Conservation (phyloP, 139 green algal genomes). For the Tetraselmis chui region DNA sequence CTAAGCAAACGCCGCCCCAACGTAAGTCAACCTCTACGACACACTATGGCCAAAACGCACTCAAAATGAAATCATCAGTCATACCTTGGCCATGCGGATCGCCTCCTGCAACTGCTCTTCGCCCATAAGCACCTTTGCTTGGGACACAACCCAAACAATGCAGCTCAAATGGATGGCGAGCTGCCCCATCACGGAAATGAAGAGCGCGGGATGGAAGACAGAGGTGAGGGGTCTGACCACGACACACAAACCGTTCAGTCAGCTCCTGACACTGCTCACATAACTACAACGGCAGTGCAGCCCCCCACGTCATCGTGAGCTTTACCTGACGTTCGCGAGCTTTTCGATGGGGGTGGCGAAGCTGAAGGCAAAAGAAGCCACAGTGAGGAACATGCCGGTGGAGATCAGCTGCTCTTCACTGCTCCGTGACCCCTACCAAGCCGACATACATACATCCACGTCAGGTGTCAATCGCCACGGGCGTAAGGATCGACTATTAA, state of each 20-base stretch:
- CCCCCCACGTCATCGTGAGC: too few relatives aligned
- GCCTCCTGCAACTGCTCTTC: conserved; percentile 2
- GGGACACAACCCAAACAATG: conserved; percentile 16
- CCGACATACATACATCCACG: too few relatives aligned
- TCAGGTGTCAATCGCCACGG: too few relatives aligned
- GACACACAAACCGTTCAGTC: too few relatives aligned
- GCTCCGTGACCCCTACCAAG: conserved; percentile 2
- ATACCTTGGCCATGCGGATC: background rate
- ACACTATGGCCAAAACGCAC: too few relatives aligned
- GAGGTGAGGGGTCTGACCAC: conserved; percentile 16
- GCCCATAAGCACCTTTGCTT: conserved; percentile 14
- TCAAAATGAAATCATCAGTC: too few relatives aligned
- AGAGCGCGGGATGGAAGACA: conserved; percentile 18
- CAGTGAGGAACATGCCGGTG: conserved; percentile 18
- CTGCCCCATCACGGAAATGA: conserved; percentile 24
- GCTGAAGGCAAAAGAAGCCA: conserved; percentile 23
- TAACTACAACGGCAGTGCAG: too few relatives aligned
- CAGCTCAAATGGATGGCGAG: conserved; percentile 26
- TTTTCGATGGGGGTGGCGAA: conserved; percentile 23
- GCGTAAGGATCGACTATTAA: too few relatives aligned
- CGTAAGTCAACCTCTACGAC: too few relatives aligned
- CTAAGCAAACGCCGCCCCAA: too few relatives aligned
- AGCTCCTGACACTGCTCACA: too few relatives aligned
- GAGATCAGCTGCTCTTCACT: conserved; percentile 28
- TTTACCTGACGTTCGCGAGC: conserved; percentile 16